Evolutionary conservation across 192 early-diverging fungal genomes (phyloP).

Genomic region (Jimgerdemannia lactiflua): DNA sequence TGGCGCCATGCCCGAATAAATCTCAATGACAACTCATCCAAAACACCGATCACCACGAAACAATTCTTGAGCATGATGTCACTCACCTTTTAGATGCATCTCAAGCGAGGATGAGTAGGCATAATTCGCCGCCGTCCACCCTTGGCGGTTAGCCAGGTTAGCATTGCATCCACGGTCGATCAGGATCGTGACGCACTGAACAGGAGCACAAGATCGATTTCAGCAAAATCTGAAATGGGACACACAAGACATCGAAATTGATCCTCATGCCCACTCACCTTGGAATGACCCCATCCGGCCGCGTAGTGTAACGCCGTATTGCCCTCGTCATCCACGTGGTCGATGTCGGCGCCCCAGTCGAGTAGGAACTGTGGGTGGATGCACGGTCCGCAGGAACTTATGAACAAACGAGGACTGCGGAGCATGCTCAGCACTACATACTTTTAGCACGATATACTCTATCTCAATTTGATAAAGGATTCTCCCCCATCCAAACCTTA

Average conservation of each 20-base stretch:
- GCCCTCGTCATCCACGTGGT: conserved; percentile 38
- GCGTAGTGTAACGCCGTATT: conserved; percentile 39
- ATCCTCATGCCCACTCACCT: conserved; percentile 3
- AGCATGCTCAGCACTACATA: not conserved
- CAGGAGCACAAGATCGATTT: too few relatives aligned
- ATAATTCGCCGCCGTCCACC: conserved; percentile 4
- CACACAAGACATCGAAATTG: not conserved
- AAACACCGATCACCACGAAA: too few relatives aligned
- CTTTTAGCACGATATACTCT: too few relatives aligned
- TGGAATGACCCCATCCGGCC: conserved; percentile 30
- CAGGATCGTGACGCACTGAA: not conserved
- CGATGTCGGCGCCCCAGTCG: conserved; percentile 29
- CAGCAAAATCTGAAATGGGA: too few relatives aligned
- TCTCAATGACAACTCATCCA: too few relatives aligned
- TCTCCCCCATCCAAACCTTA: too few relatives aligned
- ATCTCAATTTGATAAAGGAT: too few relatives aligned
- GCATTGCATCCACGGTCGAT: conserved; percentile 2
- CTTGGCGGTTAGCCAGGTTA: not conserved
- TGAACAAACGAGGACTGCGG: not conserved
- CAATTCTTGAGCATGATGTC: too few relatives aligned
- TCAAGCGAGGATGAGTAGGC: not conserved
- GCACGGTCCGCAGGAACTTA: not conserved
- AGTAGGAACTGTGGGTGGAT: conserved; percentile 20
- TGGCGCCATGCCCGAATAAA: too few relatives aligned
- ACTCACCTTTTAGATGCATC: not conserved